Evolutionary conservation across 1,139 yeast species (phyloP).

Genomic region (Arxiozyma telluris): DNA sequence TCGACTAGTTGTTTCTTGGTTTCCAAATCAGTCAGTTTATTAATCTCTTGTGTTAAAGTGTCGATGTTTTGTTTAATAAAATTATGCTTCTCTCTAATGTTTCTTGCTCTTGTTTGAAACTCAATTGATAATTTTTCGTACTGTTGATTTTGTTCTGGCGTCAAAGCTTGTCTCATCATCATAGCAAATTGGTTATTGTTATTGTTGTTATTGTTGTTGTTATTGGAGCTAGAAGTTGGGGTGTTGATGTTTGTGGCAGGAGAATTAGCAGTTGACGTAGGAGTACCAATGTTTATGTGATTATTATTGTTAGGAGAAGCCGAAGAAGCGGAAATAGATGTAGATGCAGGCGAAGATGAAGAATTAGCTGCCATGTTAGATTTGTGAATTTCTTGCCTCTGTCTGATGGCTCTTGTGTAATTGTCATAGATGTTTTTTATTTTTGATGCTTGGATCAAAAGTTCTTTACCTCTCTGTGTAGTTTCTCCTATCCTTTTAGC

Average conservation of each 20-base stretch:
- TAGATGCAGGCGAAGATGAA: not conserved
- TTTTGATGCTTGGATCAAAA: conserved; percentile 57
- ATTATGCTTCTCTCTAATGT: conserved; percentile 26
- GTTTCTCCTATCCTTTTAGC: conserved; percentile 51
- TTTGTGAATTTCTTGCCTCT: conserved; percentile 9
- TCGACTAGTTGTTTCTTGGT: conserved; percentile 25
- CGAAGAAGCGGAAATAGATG: not conserved
- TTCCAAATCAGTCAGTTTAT: conserved; percentile 21
- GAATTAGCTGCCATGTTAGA: not conserved
- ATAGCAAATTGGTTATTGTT: conserved; percentile 14
- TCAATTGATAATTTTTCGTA: conserved; percentile 27
- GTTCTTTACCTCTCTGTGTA: conserved; percentile 62
- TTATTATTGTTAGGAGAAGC: not conserved
- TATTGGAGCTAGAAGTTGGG: not conserved
- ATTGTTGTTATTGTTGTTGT: not conserved
- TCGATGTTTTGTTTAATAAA: conserved; percentile 28
- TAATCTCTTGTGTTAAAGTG: conserved; percentile 24
- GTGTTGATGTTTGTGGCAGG: too few species aligned
- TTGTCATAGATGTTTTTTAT: conserved; percentile 35
- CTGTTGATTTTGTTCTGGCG: conserved; percentile 28
- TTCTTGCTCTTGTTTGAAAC: conserved; percentile 28
- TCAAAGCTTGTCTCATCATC: conserved; percentile 23
- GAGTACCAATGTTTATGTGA: conserved; percentile 4
- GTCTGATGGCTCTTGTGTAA: conserved; percentile 16
- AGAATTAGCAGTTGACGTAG: too few species aligned